Evolutionary conservation across 805 yeast species (phyloP), one percentile per base, ranked within the genome.

Genomic region (Lipomyces lipofer): DNA sequence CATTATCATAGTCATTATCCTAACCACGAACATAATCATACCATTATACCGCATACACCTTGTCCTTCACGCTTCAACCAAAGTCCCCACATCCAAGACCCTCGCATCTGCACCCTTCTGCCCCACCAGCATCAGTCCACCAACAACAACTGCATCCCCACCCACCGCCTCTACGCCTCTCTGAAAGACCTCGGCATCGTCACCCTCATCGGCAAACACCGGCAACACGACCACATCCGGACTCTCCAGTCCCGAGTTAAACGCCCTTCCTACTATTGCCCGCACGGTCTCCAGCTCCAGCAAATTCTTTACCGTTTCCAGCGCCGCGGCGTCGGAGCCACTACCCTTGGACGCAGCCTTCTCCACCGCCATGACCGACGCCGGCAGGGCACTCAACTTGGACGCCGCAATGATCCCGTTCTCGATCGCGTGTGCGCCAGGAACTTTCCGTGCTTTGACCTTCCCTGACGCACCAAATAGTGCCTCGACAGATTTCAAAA

Each of bases 151-250:
- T 2, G 51, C 47, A 17, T 49, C 43, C 5, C 24, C 56, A 9
- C 51, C 51, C 4, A 56, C 28, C 12, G 55, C 60, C 27, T 56
- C 52, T 17, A 58, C 35, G 4, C 56, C 60, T 9, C 25, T 22
- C n/a, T 25, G 13, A 2, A 38, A 8, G n/a, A 4, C 13, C 40
- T 22, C 24, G 25, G 17, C 44, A 19, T 47, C 45, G 17, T 19
- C 15, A 5, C 13, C n/a, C n/a, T n/a, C n/a, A 19, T 43, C 47
- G 4, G 15, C 33, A 2, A 40, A 7, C 10, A 32, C 10, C 6
- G 56, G 59, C 22, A 45, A 43, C 15, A 58, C 29, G 10, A 58
- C 25, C 21, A 58, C 43, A 15, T 58, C 62, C n/a, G 62, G 62
- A n/a, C 50, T 30, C 13, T 55, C 56, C 39, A 56, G 51, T 1